Conservation (phyloP, 2,329 filamentous ascomycete genomes). For the Alternaria tenuissima region DNA sequence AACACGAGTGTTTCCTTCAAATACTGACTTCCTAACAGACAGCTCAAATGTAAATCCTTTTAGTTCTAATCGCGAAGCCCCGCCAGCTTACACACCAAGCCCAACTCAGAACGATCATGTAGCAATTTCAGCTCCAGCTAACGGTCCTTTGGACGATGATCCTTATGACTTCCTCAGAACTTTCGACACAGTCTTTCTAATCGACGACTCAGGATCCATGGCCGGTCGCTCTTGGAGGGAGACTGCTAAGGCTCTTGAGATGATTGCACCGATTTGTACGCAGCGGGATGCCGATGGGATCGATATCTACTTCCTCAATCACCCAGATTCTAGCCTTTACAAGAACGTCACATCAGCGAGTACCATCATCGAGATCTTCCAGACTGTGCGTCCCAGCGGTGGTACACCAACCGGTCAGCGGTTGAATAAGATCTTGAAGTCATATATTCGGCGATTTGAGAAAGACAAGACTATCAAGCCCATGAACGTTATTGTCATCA, state of each 20-base stretch:
- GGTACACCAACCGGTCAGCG: constrained; percentile 78
- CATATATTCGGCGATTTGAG: constrained; percentile 69
- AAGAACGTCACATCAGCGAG: constrained; percentile 67
- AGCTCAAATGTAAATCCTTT: constrained; percentile 39
- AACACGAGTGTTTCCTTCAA: neutral
- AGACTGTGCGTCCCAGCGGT: constrained; percentile 68
- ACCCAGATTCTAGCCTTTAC: constrained; percentile 67
- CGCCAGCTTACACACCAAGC: constrained; percentile 53
- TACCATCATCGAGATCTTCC: constrained; percentile 74
- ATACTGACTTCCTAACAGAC: constrained; percentile 26
- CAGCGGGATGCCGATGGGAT: constrained; percentile 82
- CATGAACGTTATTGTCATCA: constrained; percentile 91
- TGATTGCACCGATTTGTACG: constrained; percentile 84
- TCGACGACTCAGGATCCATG: constrained; percentile 95
- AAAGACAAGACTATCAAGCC: constrained; percentile 68
- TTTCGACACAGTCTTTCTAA: constrained; percentile 89
- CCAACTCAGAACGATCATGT: constrained; percentile 16
- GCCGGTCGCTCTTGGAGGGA: constrained; percentile 77
- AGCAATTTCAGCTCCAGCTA: constrained; percentile 3
- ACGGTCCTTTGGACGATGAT: constrained; percentile 53
- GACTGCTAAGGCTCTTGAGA: constrained; percentile 71
- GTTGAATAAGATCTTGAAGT: constrained; percentile 73
- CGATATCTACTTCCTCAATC: constrained; percentile 91
- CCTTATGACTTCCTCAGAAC: constrained; percentile 76
- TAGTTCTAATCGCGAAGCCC: constrained; percentile 48